Evolutionary conservation across 257 asterid species (phyloP).

Genomic region (Ligustrum vulgare): DNA sequence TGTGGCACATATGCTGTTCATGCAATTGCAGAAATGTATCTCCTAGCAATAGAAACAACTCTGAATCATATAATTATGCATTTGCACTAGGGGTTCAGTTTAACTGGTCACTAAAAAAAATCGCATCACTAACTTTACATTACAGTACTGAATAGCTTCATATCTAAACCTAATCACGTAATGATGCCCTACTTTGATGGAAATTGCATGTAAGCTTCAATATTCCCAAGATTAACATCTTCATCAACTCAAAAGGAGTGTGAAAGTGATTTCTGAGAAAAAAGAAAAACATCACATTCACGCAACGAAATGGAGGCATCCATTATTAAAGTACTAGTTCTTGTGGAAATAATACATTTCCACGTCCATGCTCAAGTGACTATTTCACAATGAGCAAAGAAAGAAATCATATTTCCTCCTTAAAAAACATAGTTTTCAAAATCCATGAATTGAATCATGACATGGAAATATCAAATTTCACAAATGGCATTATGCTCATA

Average conservation of each 20-base stretch:
- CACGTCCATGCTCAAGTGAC: neutral
- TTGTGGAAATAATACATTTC: neutral
- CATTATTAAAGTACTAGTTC: neutral
- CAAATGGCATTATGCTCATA: slow-evolving; percentile 5
- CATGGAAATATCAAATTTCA: slow-evolving; percentile 7
- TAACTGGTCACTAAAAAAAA: neutral
- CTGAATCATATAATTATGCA: neutral
- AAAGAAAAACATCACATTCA: neutral
- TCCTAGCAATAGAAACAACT: neutral
- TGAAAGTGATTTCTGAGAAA: neutral
- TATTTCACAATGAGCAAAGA: slow-evolving; percentile 1
- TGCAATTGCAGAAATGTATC: neutral
- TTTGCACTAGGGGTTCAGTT: neutral
- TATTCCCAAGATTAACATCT: slow-evolving; percentile 1
- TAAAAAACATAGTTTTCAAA: neutral
- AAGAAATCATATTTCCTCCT: neutral
- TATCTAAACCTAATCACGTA: neutral
- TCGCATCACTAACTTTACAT: neutral
- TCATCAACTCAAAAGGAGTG: neutral
- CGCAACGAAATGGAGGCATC: neutral
- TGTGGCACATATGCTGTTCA: neutral
- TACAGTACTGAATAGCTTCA: neutral
- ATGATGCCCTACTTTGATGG: neutral
- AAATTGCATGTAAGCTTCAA: neutral
- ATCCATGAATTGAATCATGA: neutral